phyloP scores from a whole-genome alignment of 352 stramenopile species.

The Globisporangium cederbergense region DNA sequence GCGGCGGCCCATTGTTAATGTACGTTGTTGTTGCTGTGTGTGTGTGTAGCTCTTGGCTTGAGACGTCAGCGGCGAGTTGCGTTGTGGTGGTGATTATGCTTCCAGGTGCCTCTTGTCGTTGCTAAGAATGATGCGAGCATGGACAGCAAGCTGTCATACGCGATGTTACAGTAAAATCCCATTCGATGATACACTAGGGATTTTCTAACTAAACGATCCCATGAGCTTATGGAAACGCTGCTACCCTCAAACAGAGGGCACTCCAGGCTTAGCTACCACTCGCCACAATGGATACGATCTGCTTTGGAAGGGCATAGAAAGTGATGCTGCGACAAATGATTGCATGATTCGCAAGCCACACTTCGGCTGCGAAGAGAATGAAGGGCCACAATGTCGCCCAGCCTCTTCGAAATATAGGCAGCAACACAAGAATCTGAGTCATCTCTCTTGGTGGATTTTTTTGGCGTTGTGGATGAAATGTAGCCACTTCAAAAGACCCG shows the following conservation, averaged over 20 bases:
- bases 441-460: slow-evolving; percentile 4
- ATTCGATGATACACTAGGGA: too few relatives aligned
- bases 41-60: neutral
- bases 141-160: too few relatives aligned
- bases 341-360: too few relatives aligned
- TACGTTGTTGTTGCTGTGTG: neutral
- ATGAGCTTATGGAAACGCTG: too few relatives aligned
- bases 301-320: too few relatives aligned
- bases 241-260: too few relatives aligned
- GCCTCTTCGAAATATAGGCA: neutral
- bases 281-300: too few relatives aligned
- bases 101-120: neutral
- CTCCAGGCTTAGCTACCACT: too few relatives aligned
- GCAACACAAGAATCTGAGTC: neutral
- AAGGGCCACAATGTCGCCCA: neutral
- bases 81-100: neutral
- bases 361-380: neutral
- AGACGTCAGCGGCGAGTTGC: neutral
- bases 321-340: too few relatives aligned
- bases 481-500: neutral
- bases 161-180: too few relatives aligned
- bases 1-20: slow-evolving; percentile 8
- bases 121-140: neutral
- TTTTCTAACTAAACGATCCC: too few relatives aligned
- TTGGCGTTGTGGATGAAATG: neutral